Conservation (phyloP, 2,329 filamentous ascomycete species). For the Cercospora sp. region DNA sequence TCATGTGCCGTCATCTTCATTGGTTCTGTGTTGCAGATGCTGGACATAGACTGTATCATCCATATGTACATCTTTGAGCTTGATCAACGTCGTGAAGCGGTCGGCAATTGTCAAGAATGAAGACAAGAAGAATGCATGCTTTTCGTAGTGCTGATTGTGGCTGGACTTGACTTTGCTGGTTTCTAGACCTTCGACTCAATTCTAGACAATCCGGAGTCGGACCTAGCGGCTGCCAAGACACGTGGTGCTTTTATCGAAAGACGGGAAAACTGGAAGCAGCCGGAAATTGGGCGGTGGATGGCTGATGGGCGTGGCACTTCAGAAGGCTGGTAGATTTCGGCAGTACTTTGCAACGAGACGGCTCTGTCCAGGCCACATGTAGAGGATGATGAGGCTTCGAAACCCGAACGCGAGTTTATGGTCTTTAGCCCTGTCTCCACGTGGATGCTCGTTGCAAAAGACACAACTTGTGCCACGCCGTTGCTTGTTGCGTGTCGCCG, state of each 20-base stretch:
- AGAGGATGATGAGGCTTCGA: background rate
- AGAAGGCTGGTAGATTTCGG: background rate
- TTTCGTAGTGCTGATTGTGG: background rate
- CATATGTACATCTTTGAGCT: background rate
- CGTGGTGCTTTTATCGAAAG: background rate
- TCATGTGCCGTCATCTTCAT: background rate
- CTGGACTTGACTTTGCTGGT: background rate
- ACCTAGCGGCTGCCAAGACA: background rate
- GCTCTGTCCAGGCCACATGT: background rate
- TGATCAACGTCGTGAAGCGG: background rate
- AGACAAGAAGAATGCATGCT: background rate
- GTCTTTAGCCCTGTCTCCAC: background rate
- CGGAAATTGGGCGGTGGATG: background rate
- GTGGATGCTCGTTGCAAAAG: background rate
- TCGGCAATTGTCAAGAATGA: background rate
- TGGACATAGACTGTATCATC: background rate
- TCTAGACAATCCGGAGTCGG: background rate
- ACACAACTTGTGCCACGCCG: background rate
- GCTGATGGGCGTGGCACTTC: background rate
- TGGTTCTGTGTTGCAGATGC: background rate
- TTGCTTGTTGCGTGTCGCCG: background rate
- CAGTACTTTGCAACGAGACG: background rate
- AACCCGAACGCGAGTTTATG: background rate
- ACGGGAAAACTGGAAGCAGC: background rate
- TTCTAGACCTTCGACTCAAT: background rate